These are phyloP conservation scores for Lactarius hengduanensis DNA, from an alignment of 768 basidiomycete species.

Conservation along the genomic window DNA sequence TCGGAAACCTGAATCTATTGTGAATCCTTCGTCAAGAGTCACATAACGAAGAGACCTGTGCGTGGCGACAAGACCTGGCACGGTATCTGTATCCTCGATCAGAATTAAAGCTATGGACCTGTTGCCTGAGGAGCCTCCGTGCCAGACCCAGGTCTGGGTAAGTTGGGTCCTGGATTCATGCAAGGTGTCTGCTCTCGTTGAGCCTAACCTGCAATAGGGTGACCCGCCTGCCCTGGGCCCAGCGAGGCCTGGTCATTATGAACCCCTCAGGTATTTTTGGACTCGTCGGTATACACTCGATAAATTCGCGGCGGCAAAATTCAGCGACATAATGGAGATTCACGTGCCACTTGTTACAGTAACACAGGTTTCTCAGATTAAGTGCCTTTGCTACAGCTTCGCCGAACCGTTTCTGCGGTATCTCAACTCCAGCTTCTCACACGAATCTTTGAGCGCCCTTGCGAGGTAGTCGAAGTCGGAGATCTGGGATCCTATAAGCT, in stretches of 20 bases:
- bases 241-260: neutral
- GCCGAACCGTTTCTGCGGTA: neutral
- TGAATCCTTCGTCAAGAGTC: neutral
- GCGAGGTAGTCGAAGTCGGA: conserved; percentile 34
- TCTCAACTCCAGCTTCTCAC: conserved; percentile 28
- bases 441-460: conserved; percentile 30
- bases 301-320: neutral
- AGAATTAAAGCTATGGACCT: too few species aligned
- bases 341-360: neutral
- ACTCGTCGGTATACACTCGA: neutral
- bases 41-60: too few species aligned
- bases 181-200: neutral
- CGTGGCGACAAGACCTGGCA: too few species aligned
- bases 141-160: too few species aligned
- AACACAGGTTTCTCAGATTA: neutral
- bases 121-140: too few species aligned
- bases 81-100: too few species aligned
- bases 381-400: conserved; percentile 7
- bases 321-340: neutral
- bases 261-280: neutral
- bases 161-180: too few species aligned
- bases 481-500: conserved; percentile 23
- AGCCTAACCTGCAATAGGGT: neutral
- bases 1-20: too few species aligned
- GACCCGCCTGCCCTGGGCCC: neutral